Percentiles rank a stretch among this genome's conserved stretches.
These are phyloP conservation scores for Pseudopithomyces maydicus DNA, from an alignment of 2,329 filamentous ascomycete species.

Conservation along the genomic window DNA sequence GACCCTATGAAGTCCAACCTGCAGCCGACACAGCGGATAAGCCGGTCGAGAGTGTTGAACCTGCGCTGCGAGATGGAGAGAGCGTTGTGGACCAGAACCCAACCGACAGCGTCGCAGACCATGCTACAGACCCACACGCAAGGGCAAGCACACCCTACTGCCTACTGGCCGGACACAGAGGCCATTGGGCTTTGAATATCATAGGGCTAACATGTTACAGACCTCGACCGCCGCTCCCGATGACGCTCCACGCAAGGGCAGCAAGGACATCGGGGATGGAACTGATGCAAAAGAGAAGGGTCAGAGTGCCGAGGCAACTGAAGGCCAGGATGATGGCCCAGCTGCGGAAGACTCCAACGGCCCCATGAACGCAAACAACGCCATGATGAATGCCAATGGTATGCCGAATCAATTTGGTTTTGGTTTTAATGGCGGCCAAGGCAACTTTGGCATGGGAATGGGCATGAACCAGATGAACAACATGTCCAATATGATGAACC, in stretches of 20 bases:
- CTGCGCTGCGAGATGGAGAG: not conserved
- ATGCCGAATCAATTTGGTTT: conserved; percentile 42
- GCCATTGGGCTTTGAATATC: conserved; percentile 13
- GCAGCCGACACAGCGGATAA: conserved; percentile 28
- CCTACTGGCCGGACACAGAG: too few relatives aligned
- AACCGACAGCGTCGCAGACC: not conserved
- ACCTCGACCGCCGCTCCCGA: conserved; percentile 10
- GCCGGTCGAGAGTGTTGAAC: conserved; percentile 37
- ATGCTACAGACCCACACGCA: not conserved
- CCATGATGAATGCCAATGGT: conserved; percentile 31
- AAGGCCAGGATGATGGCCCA: conserved; percentile 8
- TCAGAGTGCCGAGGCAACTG: conserved; percentile 14
- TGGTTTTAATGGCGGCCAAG: conserved; percentile 49
- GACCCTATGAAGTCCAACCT: conserved; percentile 25
- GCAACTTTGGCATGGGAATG: conserved; percentile 61
- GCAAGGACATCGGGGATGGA: conserved; percentile 19
- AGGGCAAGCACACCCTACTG: conserved; percentile 27
- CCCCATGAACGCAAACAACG: conserved; percentile 25
- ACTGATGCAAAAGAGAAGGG: conserved; percentile 25
- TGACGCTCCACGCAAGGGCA: conserved; percentile 22
- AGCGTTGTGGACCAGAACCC: not conserved
- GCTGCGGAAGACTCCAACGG: conserved; percentile 21
- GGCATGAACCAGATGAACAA: conserved; percentile 48
- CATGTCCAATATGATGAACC: conserved; percentile 51
- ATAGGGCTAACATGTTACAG: conserved; percentile 20